These are phyloP conservation scores for Calonectria ilicicola DNA, from an alignment of 2,329 filamentous ascomycete species.

Conservation along the genomic window DNA sequence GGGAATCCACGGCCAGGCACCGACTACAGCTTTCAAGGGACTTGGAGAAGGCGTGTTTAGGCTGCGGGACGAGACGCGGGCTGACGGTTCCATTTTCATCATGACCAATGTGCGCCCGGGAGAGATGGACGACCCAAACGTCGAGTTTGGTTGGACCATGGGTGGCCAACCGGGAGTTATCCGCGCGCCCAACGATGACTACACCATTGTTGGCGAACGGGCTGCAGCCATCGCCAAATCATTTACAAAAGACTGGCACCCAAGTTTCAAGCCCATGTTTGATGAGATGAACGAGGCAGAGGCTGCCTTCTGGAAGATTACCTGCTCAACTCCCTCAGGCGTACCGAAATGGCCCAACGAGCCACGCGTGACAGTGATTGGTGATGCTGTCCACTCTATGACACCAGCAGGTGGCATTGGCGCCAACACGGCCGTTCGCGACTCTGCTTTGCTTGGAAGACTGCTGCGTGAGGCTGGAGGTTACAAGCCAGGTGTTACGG, in stretches of 20 bases:
- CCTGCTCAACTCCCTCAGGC: constrained; percentile 69
- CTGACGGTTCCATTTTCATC: constrained; percentile 61
- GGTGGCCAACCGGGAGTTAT: constrained; percentile 68
- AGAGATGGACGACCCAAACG: constrained; percentile 68
- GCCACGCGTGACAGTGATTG: constrained; percentile 68
- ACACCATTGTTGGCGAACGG: constrained; percentile 65
- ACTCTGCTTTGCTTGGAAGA: constrained; percentile 66
- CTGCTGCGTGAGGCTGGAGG: constrained; percentile 65
- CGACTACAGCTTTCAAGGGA: constrained; percentile 69
- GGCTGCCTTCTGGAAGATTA: constrained; percentile 76
- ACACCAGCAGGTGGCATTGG: constrained; percentile 68
- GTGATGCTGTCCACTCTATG: constrained; percentile 70
- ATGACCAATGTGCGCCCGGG: constrained; percentile 74
- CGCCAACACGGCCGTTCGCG: constrained; percentile 67
- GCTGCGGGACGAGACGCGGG: constrained; percentile 60
- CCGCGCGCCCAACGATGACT: constrained; percentile 69
- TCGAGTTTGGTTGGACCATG: constrained; percentile 75
- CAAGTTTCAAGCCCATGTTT: constrained; percentile 66
- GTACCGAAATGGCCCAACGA: constrained; percentile 72
- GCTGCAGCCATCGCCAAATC: constrained; percentile 70
- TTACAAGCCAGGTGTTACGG: constrained; percentile 63
- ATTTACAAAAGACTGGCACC: constrained; percentile 67
- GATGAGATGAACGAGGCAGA: constrained; percentile 68
- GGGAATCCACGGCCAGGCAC: constrained; percentile 75
- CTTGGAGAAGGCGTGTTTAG: constrained; percentile 74